Conservation (phyloP, 371 early-diverging fungal genomes). For the Zychaea mexicana region DNA sequence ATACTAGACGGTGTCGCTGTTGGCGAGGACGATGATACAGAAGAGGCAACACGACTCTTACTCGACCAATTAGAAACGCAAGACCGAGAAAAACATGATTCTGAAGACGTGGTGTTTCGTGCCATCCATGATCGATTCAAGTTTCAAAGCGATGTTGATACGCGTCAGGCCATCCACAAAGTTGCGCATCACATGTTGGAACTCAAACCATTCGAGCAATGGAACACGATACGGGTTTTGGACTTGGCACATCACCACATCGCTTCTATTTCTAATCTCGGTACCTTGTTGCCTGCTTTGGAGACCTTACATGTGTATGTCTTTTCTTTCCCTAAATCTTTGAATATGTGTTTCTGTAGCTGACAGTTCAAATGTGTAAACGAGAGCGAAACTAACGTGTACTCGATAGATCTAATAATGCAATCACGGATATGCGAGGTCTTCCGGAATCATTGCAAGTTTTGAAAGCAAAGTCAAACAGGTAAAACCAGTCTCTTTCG, state of each 20-base stretch:
- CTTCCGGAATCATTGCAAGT: slow-evolving; percentile 31
- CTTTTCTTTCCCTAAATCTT: neutral
- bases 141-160: slow-evolving; percentile 9
- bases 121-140: slow-evolving; percentile 1
- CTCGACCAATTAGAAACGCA: neutral
- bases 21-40: neutral
- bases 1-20: neutral
- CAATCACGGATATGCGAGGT: slow-evolving; percentile 24
- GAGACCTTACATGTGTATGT: slow-evolving; percentile 37
- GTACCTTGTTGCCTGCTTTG: slow-evolving; percentile 26
- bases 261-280: slow-evolving; percentile 17
- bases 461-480: slow-evolving; percentile 40
- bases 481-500: slow-evolving; percentile 1
- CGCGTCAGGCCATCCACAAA: slow-evolving; percentile 6
- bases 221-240: slow-evolving; percentile 30
- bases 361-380: neutral
- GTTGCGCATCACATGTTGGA: slow-evolving; percentile 15
- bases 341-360: neutral
- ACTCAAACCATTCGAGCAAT: slow-evolving; percentile 22
- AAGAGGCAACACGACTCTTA: neutral
- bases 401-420: slow-evolving; percentile 37
- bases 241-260: slow-evolving; percentile 33
- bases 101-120: neutral
- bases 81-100: neutral
- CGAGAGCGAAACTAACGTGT: neutral